phyloP scores from a whole-genome alignment of 106 monocot species.

The Ottelia alismoides region DNA sequence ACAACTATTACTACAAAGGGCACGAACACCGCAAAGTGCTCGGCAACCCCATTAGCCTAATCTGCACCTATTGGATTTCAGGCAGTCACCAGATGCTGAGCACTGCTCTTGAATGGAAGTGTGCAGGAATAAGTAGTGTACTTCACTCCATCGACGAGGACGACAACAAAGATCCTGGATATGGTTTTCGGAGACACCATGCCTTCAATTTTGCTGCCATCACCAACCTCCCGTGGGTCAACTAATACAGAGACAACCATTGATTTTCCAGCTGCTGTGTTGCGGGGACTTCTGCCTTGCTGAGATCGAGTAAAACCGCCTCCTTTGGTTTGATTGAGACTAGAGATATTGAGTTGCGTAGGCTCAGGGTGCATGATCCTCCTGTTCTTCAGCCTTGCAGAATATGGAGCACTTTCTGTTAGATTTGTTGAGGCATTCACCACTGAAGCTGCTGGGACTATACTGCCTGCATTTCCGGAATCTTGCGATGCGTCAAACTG shows the following conservation, averaged over 20 bases:
- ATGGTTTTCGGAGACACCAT: conserved; percentile 42
- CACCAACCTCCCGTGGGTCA: conserved; percentile 73
- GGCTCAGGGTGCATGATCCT: conserved; percentile 37
- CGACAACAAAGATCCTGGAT: conserved; percentile 42
- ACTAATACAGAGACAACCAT: conserved; percentile 75
- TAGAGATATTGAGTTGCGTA: conserved; percentile 37
- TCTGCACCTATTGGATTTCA: too few species aligned
- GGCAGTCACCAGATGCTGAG: conserved; percentile 2
- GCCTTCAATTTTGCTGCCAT: conserved; percentile 30
- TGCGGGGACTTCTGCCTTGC: conserved; percentile 16
- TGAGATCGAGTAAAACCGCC: conserved; percentile 19
- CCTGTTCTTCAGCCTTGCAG: conserved; percentile 37
- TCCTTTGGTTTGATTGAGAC: conserved; percentile 24
- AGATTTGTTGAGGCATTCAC: conserved; percentile 15
- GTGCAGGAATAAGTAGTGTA: conserved; percentile 25
- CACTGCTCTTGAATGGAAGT: conserved; percentile 12
- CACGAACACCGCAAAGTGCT: too few species aligned
- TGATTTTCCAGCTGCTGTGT: conserved; percentile 16
- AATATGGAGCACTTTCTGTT: not conserved
- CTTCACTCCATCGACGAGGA: conserved; percentile 23
- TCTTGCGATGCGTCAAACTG: conserved; percentile 59
- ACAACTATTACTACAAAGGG: too few species aligned
- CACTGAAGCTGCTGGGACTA: conserved; percentile 36
- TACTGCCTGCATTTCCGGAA: conserved; percentile 20
- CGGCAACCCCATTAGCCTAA: too few species aligned